Evolutionary conservation across 2,329 filamentous ascomycete genomes (phyloP), one percentile per base, ranked within the genome.

Genomic region (Anisogramma anomala): DNA sequence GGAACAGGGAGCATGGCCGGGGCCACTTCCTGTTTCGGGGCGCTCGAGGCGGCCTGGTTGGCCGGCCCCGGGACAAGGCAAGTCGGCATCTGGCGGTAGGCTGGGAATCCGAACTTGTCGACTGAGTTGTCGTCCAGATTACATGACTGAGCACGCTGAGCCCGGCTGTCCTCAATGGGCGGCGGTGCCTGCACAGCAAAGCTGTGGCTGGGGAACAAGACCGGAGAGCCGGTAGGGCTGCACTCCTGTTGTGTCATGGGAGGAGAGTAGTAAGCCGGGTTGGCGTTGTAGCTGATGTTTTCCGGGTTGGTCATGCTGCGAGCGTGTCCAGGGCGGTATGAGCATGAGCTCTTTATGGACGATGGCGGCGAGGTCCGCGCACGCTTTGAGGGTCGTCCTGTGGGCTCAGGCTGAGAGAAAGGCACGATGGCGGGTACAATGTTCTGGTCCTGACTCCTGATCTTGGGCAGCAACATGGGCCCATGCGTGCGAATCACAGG

Each of bases 361-460:
- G 68, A 51, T 55, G 63, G 52, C 59, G 71, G 62, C 53, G 70
- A 59, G 58, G 73, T 66, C 67, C 75, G 59, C 61, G 72, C 55
- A 53, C 78, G 72, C 61, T 82, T 77, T 30, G 67, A 63, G 35
- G 72, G 72, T 49, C 79, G 73, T 46, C 50, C 30, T 22, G 42
- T 18, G 17, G 45, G 33, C 27, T 47, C 41, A 26, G 22, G 11
- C 7, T 41, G 38, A 5, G 31, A 9, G 17, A 28, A 17, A 7
- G 45, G 34, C 5, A 37, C 46, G 31, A 65, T 66, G 28, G 66
- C 66, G 30, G 73, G 73, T 50, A 79, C 76, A 47, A 86, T 74
- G 47, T 80, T 71, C 62, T 89, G 82, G 63, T 94, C 86, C 63
- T 91, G 86, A 30, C 76, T 76, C 47, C 86, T 76, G 64, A 93